phyloP scores from a whole-genome alignment of 805 yeast species.

The Starmerella apis region DNA sequence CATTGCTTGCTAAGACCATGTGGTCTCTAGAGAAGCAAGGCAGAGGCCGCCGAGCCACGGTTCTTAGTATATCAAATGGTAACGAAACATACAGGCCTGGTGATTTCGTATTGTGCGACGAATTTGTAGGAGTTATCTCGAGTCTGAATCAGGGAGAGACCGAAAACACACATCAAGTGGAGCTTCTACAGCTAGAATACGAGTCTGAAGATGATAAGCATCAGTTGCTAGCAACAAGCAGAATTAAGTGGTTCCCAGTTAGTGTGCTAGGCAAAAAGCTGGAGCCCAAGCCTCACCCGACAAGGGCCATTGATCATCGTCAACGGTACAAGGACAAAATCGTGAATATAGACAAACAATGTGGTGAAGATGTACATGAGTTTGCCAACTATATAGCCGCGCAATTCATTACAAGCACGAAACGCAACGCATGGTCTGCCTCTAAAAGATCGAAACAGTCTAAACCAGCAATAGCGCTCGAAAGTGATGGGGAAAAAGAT shows the following conservation, averaged over 20 bases:
- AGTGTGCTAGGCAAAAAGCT: background rate
- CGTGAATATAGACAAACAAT: background rate
- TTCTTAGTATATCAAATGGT: constrained; percentile 1
- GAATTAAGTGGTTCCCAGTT: constrained; percentile 4
- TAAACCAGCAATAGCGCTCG: background rate
- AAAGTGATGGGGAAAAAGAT: background rate
- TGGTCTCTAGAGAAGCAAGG: constrained; percentile 19
- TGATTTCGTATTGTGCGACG: constrained; percentile 16
- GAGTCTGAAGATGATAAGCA: background rate
- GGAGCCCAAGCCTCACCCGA: background rate
- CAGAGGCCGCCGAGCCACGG: constrained; percentile 15
- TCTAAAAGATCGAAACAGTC: background rate
- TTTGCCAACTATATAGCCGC: constrained; percentile 1
- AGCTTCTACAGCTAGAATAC: constrained; percentile 7
- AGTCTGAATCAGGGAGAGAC: constrained; percentile 15
- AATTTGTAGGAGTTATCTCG: constrained; percentile 13
- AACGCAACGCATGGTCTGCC: background rate
- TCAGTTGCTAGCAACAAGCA: constrained; percentile 7
- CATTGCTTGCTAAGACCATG: constrained; percentile 5
- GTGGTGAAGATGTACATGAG: background rate
- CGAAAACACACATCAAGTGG: constrained; percentile 10
- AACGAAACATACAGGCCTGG: constrained; percentile 4
- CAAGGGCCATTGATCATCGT: constrained; percentile 11
- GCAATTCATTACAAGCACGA: background rate
- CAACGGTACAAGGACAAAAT: constrained; percentile 1